Evolutionary conservation across 495 filamentous ascomycete species (phyloP).

Genomic region (Annulohypoxylon bovei): DNA sequence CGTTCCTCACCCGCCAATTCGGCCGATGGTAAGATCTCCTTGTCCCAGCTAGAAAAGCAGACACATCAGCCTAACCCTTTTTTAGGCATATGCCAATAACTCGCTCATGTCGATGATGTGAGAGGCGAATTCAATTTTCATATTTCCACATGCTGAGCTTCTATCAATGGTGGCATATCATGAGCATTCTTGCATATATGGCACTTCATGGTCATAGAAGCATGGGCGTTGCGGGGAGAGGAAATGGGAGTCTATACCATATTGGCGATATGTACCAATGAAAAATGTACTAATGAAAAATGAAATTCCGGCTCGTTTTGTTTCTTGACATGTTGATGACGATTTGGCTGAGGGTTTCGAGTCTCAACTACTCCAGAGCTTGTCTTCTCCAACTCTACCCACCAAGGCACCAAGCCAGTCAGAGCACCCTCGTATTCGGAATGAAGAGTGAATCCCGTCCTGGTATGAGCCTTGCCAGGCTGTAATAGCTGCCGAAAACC

Average conservation of each 20-base stretch:
- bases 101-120: slow-evolving; percentile 73
- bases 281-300: slow-evolving; percentile 31
- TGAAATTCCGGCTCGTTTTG: neutral
- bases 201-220: slow-evolving; percentile 40
- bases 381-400: slow-evolving; percentile 49
- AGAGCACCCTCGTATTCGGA: slow-evolving; percentile 54
- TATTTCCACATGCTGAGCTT: slow-evolving; percentile 29
- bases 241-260: slow-evolving; percentile 37
- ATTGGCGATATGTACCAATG: slow-evolving; percentile 23
- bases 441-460: slow-evolving; percentile 44
- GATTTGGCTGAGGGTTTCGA: neutral
- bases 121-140: slow-evolving; percentile 28
- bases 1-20: slow-evolving; percentile 93
- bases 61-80: slow-evolving; percentile 45
- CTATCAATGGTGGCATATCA: slow-evolving; percentile 35
- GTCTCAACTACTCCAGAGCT: slow-evolving; percentile 50
- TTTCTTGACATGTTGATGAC: neutral
- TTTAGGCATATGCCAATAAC: slow-evolving; percentile 82
- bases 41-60: slow-evolving; percentile 5
- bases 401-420: slow-evolving; percentile 59
- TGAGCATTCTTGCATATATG: slow-evolving; percentile 44
- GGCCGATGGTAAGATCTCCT: slow-evolving; percentile 79
- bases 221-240: slow-evolving; percentile 43
- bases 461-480: slow-evolving; percentile 72
- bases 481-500: slow-evolving; percentile 69